Conservation (phyloP, 2,329 filamentous ascomycete species). For the Dryadomyces quercus-mongolicae region DNA sequence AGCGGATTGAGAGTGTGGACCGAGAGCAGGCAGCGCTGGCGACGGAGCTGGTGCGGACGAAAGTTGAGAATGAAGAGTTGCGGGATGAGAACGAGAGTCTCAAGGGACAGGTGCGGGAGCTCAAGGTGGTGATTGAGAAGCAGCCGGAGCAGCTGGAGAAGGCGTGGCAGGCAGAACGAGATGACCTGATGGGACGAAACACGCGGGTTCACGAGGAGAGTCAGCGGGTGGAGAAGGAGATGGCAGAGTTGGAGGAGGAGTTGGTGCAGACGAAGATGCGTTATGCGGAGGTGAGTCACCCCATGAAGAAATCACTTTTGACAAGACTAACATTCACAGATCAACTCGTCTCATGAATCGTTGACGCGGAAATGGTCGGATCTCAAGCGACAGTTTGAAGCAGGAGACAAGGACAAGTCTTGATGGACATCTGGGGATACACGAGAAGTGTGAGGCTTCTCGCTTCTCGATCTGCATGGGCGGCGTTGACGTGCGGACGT, state of each 20-base stretch:
- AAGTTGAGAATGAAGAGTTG: constrained; percentile 86
- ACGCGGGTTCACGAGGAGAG: constrained; percentile 92
- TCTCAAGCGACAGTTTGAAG: constrained; percentile 45
- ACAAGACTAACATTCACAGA: constrained; percentile 30
- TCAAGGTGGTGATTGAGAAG: constrained; percentile 76
- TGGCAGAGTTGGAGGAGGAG: constrained; percentile 84
- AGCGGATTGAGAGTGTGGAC: constrained; percentile 78
- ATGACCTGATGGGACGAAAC: constrained; percentile 84
- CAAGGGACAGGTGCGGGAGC: constrained; percentile 70
- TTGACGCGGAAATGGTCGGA: constrained; percentile 69
- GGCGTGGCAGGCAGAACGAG: constrained; percentile 72
- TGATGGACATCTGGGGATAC: neutral
- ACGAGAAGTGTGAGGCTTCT: no score
- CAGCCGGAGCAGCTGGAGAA: constrained; percentile 83
- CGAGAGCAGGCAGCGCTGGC: constrained; percentile 83
- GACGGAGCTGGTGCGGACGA: constrained; percentile 80
- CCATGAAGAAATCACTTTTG: no score
- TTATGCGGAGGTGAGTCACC: constrained; percentile 85
- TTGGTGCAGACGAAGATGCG: constrained; percentile 90
- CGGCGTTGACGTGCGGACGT: neutral
- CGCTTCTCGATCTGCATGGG: no score
- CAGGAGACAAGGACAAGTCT: constrained; percentile 5
- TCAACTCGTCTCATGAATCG: constrained; percentile 58
- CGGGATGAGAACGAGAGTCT: constrained; percentile 83
- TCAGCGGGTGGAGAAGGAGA: constrained; percentile 71